These are phyloP conservation scores for Aristolochia californica DNA, from an alignment of 164 flowering plant genomes.

Conservation along the genomic window DNA sequence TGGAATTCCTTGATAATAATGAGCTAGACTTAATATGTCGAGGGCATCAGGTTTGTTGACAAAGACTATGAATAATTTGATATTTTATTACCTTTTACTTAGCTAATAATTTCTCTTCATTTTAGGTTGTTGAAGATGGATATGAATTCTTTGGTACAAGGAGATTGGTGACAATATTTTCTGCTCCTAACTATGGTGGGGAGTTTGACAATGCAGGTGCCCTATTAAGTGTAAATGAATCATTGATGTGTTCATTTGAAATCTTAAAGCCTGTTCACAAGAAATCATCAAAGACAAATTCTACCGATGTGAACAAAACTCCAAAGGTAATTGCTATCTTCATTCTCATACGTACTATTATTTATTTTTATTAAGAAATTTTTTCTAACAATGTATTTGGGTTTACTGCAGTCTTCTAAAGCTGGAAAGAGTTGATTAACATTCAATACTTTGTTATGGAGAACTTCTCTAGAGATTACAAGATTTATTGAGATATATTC, in stretches of 20 bases:
- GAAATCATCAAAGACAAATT: constrained; percentile 12
- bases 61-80: background rate
- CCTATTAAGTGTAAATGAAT: constrained; percentile 33
- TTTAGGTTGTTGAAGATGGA: constrained; percentile 53
- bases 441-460: background rate
- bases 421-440: constrained; percentile 1
- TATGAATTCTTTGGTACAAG: constrained; percentile 46
- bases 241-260: constrained; percentile 37
- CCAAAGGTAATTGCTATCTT: constrained; percentile 24
- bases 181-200: constrained; percentile 50
- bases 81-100: background rate
- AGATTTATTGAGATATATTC: no score
- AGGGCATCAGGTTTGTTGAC: constrained; percentile 39
- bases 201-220: constrained; percentile 52
- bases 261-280: constrained; percentile 29
- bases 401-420: background rate
- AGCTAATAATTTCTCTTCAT: background rate
- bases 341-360: background rate
- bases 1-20: constrained; percentile 34
- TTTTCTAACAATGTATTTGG: background rate
- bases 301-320: constrained; percentile 7
- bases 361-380: background rate
- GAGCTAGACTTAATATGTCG: constrained; percentile 43
- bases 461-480: no score
- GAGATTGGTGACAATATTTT: constrained; percentile 41